Evolutionary conservation across 108 stramenopile genomes (phyloP), one percentile per base, ranked within the genome.

Genomic region (Craspedostauros australis): DNA sequence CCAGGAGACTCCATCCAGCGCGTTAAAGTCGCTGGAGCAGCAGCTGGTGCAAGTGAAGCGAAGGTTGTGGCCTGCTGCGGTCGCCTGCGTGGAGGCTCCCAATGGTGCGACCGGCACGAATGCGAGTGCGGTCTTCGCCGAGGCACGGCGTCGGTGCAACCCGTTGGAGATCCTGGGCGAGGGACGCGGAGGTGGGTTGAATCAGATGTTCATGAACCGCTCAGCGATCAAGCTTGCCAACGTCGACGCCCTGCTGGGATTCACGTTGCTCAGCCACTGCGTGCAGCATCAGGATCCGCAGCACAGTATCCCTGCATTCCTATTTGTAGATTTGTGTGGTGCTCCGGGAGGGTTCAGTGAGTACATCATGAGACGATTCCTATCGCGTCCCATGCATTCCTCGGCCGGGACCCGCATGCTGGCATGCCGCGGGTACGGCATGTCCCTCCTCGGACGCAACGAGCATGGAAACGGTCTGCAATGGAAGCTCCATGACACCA

Each of bases 291-390:
- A 16, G 15, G 6, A 41, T 30, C 9, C 22, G 26, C 5, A 12
- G 41, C 16, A 3, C 19, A 16, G 31, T 9, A 9, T 14, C n/a
- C 5, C 2, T 9, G 15, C 39, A 20, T 84, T 89, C 66, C 40
- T 68, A 11, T 94, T 90, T 79, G 88, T 81, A 1, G 92, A 94
- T 64, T 49, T 94, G 18, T 90, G 88, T 55, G 92, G 84, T 1
- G 88, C 88, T 3, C 92, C 92, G 0, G 92, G 92, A 27, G 92
- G 92, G 11, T 94, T 87, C 34, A 85, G 83, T 60, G 88, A 94
- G 44, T 94, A 94, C 46, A 40, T 94, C n/a, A 55, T 88, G 61
- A 71, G 71, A 57, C 68, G 86, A 28, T 49, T 43, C 49, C 62
- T 66, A 9, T 3, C 38, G 8, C n/a, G n/a, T n/a, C n/a, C 56